Evolutionary conservation across 331 rosid species (phyloP).

Genomic region (Acacia concinna): DNA sequence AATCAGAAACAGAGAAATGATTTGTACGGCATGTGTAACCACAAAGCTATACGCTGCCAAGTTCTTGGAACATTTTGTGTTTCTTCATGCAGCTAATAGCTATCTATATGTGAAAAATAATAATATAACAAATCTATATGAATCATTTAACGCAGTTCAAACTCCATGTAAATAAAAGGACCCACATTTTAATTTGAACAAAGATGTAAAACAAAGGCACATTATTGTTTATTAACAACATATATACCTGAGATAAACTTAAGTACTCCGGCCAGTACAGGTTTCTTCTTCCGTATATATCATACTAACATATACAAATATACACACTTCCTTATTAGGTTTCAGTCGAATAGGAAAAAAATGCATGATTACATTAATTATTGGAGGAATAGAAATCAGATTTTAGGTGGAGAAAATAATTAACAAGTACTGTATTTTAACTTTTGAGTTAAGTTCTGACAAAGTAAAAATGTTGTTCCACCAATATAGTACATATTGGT

Average conservation of each 20-base stretch:
- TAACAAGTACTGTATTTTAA: too few relatives aligned
- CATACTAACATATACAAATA: not conserved
- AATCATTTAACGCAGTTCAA: too few relatives aligned
- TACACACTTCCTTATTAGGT: not conserved
- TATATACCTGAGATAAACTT: not conserved
- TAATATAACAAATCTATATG: too few relatives aligned
- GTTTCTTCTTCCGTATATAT: not conserved
- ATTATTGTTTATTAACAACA: too few relatives aligned
- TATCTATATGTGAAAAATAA: not conserved
- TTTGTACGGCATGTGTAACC: not conserved
- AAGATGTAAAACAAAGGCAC: not conserved
- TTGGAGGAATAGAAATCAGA: not conserved
- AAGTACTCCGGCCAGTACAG: too few relatives aligned
- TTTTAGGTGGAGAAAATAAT: not conserved
- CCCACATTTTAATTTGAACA: too few relatives aligned
- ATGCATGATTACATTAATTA: not conserved
- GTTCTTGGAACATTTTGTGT: not conserved
- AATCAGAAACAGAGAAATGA: not conserved
- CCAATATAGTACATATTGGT: not conserved
- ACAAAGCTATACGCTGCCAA: not conserved
- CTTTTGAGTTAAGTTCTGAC: too few relatives aligned
- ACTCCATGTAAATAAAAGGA: too few relatives aligned
- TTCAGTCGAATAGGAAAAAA: not conserved
- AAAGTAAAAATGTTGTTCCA: too few relatives aligned
- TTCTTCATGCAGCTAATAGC: not conserved